phyloP scores from a whole-genome alignment of 371 early-diverging fungal species.

The Saksenaea oblongispora region DNA sequence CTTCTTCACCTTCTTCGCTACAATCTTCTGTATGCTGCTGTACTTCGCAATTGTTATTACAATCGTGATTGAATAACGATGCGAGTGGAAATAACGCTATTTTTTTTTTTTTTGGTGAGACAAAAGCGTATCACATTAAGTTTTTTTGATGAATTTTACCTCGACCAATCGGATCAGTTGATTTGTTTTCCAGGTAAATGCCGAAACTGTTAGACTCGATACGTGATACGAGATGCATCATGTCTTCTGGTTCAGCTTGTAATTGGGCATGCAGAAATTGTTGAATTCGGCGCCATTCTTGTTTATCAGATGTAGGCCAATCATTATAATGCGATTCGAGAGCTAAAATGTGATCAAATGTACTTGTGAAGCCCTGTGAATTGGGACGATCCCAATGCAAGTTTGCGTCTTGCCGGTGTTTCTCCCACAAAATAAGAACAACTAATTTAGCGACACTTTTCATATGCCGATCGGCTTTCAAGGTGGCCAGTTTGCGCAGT shows the following conservation, averaged over 20 bases:
- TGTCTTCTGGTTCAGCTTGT: slow-evolving; percentile 10
- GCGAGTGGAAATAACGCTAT: slow-evolving; percentile 24
- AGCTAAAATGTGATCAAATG: slow-evolving; percentile 23
- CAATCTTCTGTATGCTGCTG: slow-evolving; percentile 30
- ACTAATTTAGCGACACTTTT: slow-evolving; percentile 48
- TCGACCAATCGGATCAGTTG: slow-evolving; percentile 17
- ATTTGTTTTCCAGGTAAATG: slow-evolving; percentile 26
- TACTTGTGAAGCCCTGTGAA: slow-evolving; percentile 5
- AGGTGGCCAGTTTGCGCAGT: slow-evolving; percentile 47
- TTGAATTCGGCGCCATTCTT: slow-evolving; percentile 41
- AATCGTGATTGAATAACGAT: slow-evolving; percentile 52
- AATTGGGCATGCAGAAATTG: slow-evolving; percentile 33
- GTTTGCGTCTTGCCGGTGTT: slow-evolving; percentile 8
- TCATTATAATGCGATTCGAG: slow-evolving; percentile 50
- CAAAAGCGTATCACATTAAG: too few relatives aligned
- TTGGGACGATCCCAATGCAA: slow-evolving; percentile 6
- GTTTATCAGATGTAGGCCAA: slow-evolving; percentile 38
- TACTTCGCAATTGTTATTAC: slow-evolving; percentile 46
- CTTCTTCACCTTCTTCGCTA: slow-evolving; percentile 11
- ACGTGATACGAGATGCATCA: slow-evolving; percentile 45
- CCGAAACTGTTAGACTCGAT: slow-evolving; percentile 63
- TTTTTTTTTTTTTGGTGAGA: not conserved
- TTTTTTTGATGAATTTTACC: slow-evolving; percentile 14
- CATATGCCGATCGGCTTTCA: slow-evolving; percentile 42
- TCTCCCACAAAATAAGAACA: slow-evolving; percentile 22